Base-by-base conservation (phyloP, 805 yeast genomes). In the Yarrowia sp. region DNA sequence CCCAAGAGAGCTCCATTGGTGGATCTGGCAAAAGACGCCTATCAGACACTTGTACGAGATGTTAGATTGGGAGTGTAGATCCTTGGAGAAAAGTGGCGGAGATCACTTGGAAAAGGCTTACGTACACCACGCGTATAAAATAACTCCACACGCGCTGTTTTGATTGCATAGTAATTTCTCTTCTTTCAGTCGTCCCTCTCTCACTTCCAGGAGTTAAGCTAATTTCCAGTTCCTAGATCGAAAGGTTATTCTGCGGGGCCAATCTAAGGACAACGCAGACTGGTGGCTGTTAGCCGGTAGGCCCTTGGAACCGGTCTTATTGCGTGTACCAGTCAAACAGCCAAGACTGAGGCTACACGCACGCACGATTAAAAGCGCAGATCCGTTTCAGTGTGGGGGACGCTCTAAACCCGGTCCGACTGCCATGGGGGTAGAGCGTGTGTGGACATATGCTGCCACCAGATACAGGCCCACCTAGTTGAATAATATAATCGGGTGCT, bases 211-310 rank as follows among this genome's bases (percentile, higher is more conserved):
- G 57, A 50, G 41, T 18, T 18, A 48, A 33, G 58, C 43, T 51
- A 55, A 39, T 55, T 55, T 55, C 47, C 61, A 55, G 61, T 39
- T 55, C 61, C 61, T 55, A 55, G 61, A 55, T 39, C 45, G 47
- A 55, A 32, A 55, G 61, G 31, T 41, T 55, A 55, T 31, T 41
- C 15, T 55, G 61, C 61, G 61, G 61, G 61, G 47, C 61, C 58
- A 51, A 51, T 36, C 43, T 51, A 51, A 51, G 58, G 41, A 48
- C 41, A 35, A 17, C n/a, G n/a, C n/a, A n/a, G n/a, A n/a, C n/a
- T n/a, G n/a, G n/a, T n/a, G n/a, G n/a, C n/a, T n/a, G 32, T 22
- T 22, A 5, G 28, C 3, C 28, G 28, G 28, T 22, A 22, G 28
- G 28, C n/a, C n/a, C n/a, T n/a, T n/a, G 28, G 28, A 3, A 22